Percentiles rank a stretch among this genome's conserved stretches.
phyloP scores from a whole-genome alignment of 1,284 basidiomycete genomes.

The Coniophora puteana region DNA sequence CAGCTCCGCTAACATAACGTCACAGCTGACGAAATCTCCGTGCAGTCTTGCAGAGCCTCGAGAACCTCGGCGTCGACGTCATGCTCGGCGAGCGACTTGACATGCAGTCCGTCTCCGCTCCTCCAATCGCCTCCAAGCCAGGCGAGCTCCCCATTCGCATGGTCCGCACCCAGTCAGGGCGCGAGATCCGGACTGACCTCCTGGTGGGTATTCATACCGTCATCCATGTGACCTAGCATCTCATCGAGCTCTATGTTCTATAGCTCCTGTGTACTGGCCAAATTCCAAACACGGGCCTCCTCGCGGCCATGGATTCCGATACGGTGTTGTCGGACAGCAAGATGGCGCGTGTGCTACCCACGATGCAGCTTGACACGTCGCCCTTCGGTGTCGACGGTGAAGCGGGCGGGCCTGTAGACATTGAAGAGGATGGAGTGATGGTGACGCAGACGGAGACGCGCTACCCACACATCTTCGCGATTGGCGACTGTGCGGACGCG shows the following conservation, averaged over 20 bases:
- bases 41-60: constrained; percentile 40
- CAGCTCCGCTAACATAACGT: neutral
- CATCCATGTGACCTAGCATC: constrained; percentile 2
- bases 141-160: constrained; percentile 36
- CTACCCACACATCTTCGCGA: constrained; percentile 60
- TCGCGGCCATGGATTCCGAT: constrained; percentile 46
- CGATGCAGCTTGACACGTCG: constrained; percentile 53
- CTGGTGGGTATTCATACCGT: constrained; percentile 42
- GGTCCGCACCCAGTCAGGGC: constrained; percentile 53
- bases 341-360: constrained; percentile 53
- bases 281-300: constrained; percentile 61
- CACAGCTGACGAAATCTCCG: neutral
- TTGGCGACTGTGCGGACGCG: constrained; percentile 69
- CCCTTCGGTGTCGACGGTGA: constrained; percentile 7
- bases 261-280: constrained; percentile 78
- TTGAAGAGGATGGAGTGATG: constrained; percentile 1
- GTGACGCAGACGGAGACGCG: constrained; percentile 25
- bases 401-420: neutral
- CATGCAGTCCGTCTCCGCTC: constrained; percentile 30
- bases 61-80: constrained; percentile 41
- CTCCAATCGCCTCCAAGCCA: constrained; percentile 23
- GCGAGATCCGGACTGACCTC: constrained; percentile 59
- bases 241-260: constrained; percentile 1
- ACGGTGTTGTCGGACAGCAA: constrained; percentile 46
- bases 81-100: constrained; percentile 57